Base-by-base conservation (phyloP, 1,139 yeast genomes). In the Yamadazyma kanchanaburiensis region DNA sequence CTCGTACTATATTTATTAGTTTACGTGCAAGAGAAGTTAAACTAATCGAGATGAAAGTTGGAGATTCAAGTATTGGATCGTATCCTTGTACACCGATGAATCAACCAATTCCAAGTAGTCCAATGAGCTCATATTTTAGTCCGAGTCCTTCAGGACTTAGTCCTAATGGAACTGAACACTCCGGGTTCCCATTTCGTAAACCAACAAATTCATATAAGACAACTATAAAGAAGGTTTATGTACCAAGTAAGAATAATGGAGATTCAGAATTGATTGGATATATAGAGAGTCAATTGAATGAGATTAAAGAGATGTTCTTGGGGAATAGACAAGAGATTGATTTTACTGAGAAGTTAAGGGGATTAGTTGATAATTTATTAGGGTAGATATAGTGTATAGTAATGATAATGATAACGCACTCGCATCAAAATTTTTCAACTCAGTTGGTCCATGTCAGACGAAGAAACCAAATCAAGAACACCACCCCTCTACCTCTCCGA, bases 1-100 rank as follows among this genome's bases (percentile, higher is more conserved):
- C 70, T 6, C 45, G 64, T 22, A 64, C 73, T 0, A 48, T 69
- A 3, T 61, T 66, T 31, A 50, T 77, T 3, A 72, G 78, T 32
- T 54, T 77, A 27, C 51, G 82, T 24, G 77, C 78, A 1, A 53
- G 82, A 17, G 84, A 77, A 40, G 71, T 77, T 28, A 74, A 74
- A 43, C 61, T 70, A 26, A 62, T 77, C 15, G 70, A 69, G 29
- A 60, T 75, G 64, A 57, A 43, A 28, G 37, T 40, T 9, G 49
- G 50, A 2, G 49, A 40, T 27, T 29, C 18, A 13, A 23, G 25
- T 12, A 13, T 11, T 12, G 21, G 19, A 16, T 29, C 32, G 3
- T 11, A 21, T n/a, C 25, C 11, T 12, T 15, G 26, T 9, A 33
- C 39, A 8, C 34, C 38, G 4, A 32, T 27, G 16, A 18, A 7